A percentile compares a stretch with the other conserved stretches of the same genome.
These are phyloP conservation scores for Pisolithus orientalis DNA, from an alignment of 768 basidiomycete species.

Conservation along the genomic window DNA sequence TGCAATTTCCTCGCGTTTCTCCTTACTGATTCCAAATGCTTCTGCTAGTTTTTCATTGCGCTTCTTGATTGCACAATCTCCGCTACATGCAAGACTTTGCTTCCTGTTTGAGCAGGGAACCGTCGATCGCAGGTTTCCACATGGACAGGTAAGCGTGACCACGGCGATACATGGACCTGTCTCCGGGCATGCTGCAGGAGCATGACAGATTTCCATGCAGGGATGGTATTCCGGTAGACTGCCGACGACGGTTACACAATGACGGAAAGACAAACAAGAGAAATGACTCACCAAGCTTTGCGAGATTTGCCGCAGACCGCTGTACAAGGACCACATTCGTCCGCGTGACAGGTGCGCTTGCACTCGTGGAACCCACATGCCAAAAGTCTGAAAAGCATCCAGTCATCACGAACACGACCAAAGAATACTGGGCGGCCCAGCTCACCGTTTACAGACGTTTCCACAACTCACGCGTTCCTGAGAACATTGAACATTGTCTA, in stretches of 20 bases:
- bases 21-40: conserved; percentile 77
- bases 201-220: conserved; percentile 78
- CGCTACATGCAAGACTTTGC: conserved; percentile 63
- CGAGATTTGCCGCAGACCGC: conserved; percentile 82
- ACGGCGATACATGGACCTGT: conserved; percentile 65
- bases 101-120: conserved; percentile 55
- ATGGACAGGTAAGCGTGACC: conserved; percentile 70
- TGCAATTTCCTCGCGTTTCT: conserved; percentile 29
- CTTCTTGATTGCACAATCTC: conserved; percentile 78
- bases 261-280: neutral
- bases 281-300: conserved; percentile 62
- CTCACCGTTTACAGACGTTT: conserved; percentile 67
- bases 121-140: conserved; percentile 73
- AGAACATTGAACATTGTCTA: conserved; percentile 80
- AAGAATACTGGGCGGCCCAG: conserved; percentile 3
- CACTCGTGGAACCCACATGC: conserved; percentile 89
- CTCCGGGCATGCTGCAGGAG: conserved; percentile 81
- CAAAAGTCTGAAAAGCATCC: conserved; percentile 40
- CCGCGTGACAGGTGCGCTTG: conserved; percentile 74
- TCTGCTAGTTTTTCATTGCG: conserved; percentile 87
- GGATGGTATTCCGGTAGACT: conserved; percentile 70
- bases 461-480: conserved; percentile 80
- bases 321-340: conserved; percentile 71
- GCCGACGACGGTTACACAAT: neutral
- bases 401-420: neutral